These are phyloP conservation scores for Nymphaea thermarum DNA, from an alignment of 164 flowering plant genomes.

Conservation along the genomic window DNA sequence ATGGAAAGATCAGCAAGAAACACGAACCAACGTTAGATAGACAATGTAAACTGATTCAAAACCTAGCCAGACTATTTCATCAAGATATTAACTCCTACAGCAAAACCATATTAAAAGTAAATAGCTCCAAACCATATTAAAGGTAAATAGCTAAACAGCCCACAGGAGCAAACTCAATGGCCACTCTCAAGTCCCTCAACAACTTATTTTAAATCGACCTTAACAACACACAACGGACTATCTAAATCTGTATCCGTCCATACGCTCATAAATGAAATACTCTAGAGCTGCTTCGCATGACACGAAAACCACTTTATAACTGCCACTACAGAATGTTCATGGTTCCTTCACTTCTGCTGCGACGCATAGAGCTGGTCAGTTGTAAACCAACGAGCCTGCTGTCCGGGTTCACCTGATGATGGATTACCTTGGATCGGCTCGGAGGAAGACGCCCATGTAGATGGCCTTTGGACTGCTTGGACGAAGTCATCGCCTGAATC, in stretches of 20 bases:
- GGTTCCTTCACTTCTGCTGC: conserved; percentile 71
- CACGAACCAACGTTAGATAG: no score
- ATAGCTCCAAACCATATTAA: background rate
- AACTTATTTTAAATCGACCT: background rate
- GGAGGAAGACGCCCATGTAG: conserved; percentile 38
- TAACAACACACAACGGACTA: background rate
- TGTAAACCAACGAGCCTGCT: conserved; percentile 22
- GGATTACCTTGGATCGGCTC: conserved; percentile 24
- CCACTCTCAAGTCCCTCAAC: background rate
- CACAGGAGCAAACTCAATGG: no score
- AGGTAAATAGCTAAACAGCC: background rate
- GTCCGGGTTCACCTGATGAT: conserved; percentile 20
- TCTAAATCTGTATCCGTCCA: background rate
- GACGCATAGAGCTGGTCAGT: conserved; percentile 30
- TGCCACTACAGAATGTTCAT: conserved; percentile 14
- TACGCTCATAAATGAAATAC: no score
- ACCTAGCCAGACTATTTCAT: background rate
- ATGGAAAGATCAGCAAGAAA: no score
- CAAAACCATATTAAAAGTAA: background rate
- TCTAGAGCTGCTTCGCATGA: background rate
- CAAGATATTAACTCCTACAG: background rate
- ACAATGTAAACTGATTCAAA: background rate
- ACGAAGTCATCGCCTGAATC: conserved; percentile 26
- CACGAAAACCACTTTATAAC: background rate
- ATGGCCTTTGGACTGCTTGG: conserved; percentile 35